These are phyloP conservation scores for Irpex lacteus DNA, from an alignment of 1,284 basidiomycete species.

Conservation along the genomic window DNA sequence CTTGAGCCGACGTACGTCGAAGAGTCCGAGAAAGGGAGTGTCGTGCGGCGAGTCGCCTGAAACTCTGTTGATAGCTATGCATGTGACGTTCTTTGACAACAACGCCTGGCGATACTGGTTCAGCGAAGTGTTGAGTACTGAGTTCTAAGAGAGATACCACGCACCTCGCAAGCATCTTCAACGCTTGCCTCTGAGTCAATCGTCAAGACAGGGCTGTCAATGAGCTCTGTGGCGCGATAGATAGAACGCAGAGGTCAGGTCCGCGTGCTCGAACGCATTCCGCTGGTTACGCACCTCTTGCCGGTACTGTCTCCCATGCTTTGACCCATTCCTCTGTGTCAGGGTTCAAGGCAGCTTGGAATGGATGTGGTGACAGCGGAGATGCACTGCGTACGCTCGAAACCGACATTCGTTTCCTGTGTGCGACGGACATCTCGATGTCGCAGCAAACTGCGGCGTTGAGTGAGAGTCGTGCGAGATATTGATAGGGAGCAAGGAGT, in stretches of 20 bases:
- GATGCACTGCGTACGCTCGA: constrained; percentile 28
- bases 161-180: constrained; percentile 77
- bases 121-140: no score
- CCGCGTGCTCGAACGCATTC: no score
- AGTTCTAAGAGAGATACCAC: constrained; percentile 19
- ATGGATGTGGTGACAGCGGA: constrained; percentile 27
- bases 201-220: constrained; percentile 59
- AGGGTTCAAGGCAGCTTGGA: constrained; percentile 29
- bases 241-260: background rate
- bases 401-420: constrained; percentile 32
- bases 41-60: constrained; percentile 25
- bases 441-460: no score
- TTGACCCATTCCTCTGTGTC: constrained; percentile 58
- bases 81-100: constrained; percentile 57
- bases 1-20: constrained; percentile 49
- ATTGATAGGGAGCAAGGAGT: no score
- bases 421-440: constrained; percentile 23
- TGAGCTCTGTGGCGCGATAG: constrained; percentile 44
- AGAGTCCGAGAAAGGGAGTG: constrained; percentile 56
- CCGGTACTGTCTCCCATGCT: constrained; percentile 52
- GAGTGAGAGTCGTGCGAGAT: background rate
- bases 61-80: constrained; percentile 57
- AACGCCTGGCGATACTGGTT: constrained; percentile 42
- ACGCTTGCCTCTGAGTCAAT: constrained; percentile 68
- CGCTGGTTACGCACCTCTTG: constrained; percentile 54